Evolutionary conservation across 192 early-diverging fungal genomes (phyloP).

Genomic region (Coemansia sp.): DNA sequence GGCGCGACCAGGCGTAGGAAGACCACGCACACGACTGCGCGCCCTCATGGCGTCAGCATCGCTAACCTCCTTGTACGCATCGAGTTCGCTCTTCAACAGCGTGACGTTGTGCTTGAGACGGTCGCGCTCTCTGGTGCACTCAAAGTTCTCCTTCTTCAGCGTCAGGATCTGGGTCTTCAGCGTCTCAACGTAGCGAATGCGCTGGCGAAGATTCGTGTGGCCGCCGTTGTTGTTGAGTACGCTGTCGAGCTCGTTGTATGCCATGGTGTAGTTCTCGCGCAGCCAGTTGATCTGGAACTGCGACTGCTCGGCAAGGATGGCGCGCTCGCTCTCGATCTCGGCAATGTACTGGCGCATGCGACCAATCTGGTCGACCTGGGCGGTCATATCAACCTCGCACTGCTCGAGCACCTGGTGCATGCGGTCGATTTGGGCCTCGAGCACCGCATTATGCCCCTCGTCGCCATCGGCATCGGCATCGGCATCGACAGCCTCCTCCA

Average conservation of each 20-base stretch:
- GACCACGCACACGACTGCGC: conserved; percentile 13
- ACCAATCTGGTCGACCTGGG: conserved; percentile 30
- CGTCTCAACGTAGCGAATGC: conserved; percentile 46
- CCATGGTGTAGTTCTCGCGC: conserved; percentile 48
- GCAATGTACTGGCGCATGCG: conserved; percentile 32
- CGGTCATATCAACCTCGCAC: conserved; percentile 43
- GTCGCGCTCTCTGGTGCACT: conserved; percentile 33
- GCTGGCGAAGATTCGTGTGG: conserved; percentile 48
- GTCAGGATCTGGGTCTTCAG: conserved; percentile 45
- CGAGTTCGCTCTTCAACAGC: conserved; percentile 43
- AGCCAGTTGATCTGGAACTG: conserved; percentile 56
- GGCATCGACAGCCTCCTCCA: conserved; percentile 24
- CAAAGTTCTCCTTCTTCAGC: conserved; percentile 48
- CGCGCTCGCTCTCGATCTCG: conserved; percentile 46
- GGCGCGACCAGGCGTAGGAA: neutral
- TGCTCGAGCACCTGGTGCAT: conserved; percentile 38
- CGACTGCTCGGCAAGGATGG: conserved; percentile 45
- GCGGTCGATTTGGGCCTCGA: conserved; percentile 21
- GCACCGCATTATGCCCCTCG: conserved; percentile 17
- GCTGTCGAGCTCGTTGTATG: conserved; percentile 40
- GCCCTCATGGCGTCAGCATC: conserved; percentile 28
- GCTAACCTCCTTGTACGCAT: conserved; percentile 49
- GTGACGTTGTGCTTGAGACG: conserved; percentile 25
- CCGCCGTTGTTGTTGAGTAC: conserved; percentile 38
- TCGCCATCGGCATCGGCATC: conserved; percentile 33